Evolutionary conservation across 2,329 filamentous ascomycete genomes (phyloP), one percentile per base, ranked within the genome.

Genomic region (Colletotrichum destructivum): DNA sequence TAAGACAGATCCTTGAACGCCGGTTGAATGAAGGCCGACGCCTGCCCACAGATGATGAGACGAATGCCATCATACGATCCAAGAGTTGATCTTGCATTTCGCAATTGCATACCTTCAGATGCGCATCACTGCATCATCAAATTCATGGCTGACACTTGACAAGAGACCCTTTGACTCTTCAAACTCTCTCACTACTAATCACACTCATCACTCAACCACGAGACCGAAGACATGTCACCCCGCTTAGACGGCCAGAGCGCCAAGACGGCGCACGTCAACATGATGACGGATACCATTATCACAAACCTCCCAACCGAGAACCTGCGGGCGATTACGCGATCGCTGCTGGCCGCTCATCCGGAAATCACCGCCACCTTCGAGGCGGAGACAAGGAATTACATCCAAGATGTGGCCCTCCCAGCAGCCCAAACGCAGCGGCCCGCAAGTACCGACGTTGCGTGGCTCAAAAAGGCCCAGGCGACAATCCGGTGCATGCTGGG

Each of bases 231-330:
- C 4, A 70, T 70, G 67, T 40, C 55, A 31, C n/a, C 67, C 40
- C 16, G n/a, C 5, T 8, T 62, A 15, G 54, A 47, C 8, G 47
- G 46, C n/a, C 55, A 31, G 21, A 47, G 73, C 62, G 72, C 71
- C 64, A 77, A 74, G n/a, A 75, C 72, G 46, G 81, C 83, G 35
- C 84, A 85, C 74, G 82, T 85, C 72, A 86, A 85, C 63, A 83
- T 85, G 80, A 85, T 85, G 84, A 82, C 81, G 2, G 84, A 85
- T 67, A 84, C 81, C 4, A 80, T 85, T 67, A 83, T 85, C 63
- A 81, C 80, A n/a, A 85, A 83, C 56, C 72, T 85, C 31, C 78
- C 82, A 1, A 74, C 77, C 1, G 82, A 83, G n/a, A 83, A 79
- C 6, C 73, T 86, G 18, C 81, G 83, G 3, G 77, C 78, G 8